A percentile compares a stretch with the other conserved stretches of the same genome.
These are phyloP conservation scores for Prunus persica DNA, from an alignment of 306 rosid genomes.

Conservation along the genomic window DNA sequence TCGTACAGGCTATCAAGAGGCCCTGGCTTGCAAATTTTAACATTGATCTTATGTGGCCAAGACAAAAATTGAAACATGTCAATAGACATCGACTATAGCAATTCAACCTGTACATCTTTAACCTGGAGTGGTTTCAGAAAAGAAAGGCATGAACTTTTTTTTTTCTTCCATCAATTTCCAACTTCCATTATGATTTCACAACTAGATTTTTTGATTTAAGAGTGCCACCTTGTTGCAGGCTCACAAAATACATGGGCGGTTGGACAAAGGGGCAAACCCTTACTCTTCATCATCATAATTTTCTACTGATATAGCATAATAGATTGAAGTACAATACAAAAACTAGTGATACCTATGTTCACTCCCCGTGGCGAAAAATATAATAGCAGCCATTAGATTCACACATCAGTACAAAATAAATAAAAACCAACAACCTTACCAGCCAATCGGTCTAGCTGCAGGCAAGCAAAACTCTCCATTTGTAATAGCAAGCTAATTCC, in stretches of 20 bases:
- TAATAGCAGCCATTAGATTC: background rate
- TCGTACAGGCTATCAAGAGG: no score
- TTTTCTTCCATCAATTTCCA: background rate
- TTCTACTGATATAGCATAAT: background rate
- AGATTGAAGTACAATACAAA: background rate
- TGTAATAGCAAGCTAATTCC: constrained; percentile 10
- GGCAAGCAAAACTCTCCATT: background rate
- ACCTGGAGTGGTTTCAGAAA: background rate
- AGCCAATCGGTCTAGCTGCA: background rate
- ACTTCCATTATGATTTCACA: background rate
- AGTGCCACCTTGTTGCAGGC: no score
- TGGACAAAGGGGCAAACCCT: no score
- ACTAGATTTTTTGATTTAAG: no score
- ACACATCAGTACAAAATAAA: background rate
- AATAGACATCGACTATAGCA: background rate
- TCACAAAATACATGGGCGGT: no score
- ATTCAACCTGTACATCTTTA: background rate
- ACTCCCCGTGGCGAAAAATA: background rate
- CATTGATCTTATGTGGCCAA: background rate
- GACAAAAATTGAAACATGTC: background rate
- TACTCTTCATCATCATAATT: background rate
- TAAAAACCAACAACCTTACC: constrained; percentile 14
- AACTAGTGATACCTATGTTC: background rate
- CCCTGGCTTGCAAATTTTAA: background rate
- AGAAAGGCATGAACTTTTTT: background rate